Base-by-base conservation (phyloP, 495 filamentous ascomycete genomes). In the Staphylotrichum tortipilum region DNA sequence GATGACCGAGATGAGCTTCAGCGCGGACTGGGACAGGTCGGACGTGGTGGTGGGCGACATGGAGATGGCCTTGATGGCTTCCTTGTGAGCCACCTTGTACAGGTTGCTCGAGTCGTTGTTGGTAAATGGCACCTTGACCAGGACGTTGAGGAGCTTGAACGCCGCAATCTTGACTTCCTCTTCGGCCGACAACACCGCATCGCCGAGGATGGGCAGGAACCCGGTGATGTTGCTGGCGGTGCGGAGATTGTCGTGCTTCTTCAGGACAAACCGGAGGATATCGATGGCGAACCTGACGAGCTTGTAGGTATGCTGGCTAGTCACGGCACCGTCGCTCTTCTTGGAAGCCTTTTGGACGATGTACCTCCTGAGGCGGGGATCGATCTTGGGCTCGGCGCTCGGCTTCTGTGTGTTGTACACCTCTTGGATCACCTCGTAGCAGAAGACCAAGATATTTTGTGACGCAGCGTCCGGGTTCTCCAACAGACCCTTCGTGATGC, bases 161-260 rank as follows among this genome's bases (percentile, higher is more conserved):
- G 88, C 81, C 14, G 92, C 82, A 21, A 88, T 77, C 66, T 88
- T 89, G 44, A 97, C 83, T 60, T 97, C 92, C 58, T 97, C 92
- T 44, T 95, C 86, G 1, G 76, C 74, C 46, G 83, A 80, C 35
- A 94, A 73, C 8, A 96, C 67, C 1, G 89, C 80, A 68, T 96
- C 90, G 21, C 90, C 89, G 31, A 95, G 75, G 46, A 95, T 83
- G 0, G 88, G 88, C 36, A 97, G 68, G 57, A 96, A 96, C 0
- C 88, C 89, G 40, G 80, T 68, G 17, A 97, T 61, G 58, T 95
- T 94, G 15, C 73, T 68, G 4, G 88, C 72, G 2, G 84, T 95
- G 53, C 86, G 81, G 14, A 97, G 74, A 46, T 76, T 74, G 35
- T 86, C 83, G 55, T 88, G 80, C 63, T 94, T 95, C 53, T 84